Conservation (phyloP, 352 stramenopile genomes). For the Globisporangium cederbergense region DNA sequence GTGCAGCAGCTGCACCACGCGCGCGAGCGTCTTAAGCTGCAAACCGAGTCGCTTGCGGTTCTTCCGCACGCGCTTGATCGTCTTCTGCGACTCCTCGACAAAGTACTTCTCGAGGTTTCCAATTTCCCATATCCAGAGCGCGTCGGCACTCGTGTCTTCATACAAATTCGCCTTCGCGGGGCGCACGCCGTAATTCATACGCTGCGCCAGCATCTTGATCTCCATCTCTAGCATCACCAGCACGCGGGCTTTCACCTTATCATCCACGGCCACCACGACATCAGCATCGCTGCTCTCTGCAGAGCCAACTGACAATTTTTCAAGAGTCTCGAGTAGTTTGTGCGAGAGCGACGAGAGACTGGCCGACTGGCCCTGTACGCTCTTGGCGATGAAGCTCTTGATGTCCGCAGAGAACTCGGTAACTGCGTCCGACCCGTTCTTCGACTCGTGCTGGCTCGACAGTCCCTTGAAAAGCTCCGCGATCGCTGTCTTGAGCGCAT, state of each 20-base stretch:
- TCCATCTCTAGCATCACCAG: constrained; percentile 72
- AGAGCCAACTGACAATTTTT: constrained; percentile 12
- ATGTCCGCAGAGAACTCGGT: constrained; percentile 27
- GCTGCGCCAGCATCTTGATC: constrained; percentile 86
- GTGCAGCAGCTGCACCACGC: constrained; percentile 66
- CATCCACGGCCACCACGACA: constrained; percentile 6
- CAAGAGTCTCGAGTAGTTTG: constrained; percentile 30
- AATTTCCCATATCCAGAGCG: constrained; percentile 84
- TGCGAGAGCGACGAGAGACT: constrained; percentile 40
- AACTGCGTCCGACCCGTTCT: constrained; percentile 19
- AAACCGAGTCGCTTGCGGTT: constrained; percentile 69
- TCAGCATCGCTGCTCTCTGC: neutral
- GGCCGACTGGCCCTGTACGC: constrained; percentile 34
- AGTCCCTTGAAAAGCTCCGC: constrained; percentile 13
- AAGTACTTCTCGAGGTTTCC: constrained; percentile 75
- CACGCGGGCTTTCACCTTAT: constrained; percentile 19
- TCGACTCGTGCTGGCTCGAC: constrained; percentile 15
- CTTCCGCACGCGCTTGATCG: constrained; percentile 76
- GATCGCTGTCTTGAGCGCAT: constrained; percentile 16
- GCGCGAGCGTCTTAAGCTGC: constrained; percentile 66
- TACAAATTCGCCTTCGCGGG: constrained; percentile 74
- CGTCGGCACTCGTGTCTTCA: constrained; percentile 71
- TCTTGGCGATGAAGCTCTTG: constrained; percentile 50
- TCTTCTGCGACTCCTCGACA: constrained; percentile 59
- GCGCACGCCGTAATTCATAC: constrained; percentile 59